Base-by-base conservation (phyloP, 345 rosid species). In the Pugionium dolabratum region DNA sequence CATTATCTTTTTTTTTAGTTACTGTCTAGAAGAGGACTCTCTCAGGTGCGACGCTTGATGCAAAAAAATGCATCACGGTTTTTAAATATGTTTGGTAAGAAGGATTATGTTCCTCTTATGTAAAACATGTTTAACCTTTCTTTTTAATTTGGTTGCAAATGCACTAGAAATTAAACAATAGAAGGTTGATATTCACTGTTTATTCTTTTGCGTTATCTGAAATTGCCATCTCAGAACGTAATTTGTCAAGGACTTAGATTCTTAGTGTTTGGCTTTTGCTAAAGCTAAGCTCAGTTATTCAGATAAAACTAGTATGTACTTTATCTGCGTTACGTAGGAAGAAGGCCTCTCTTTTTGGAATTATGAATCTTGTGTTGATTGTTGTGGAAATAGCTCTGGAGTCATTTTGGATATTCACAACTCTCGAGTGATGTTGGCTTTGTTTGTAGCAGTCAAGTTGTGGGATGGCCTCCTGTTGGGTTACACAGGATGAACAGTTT, bases 391-490 rank as follows among this genome's bases (percentile, higher is more conserved):
- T 54, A 36, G 48, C 41, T 37, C 9, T 54, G 33, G 44, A 34
- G 32, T 39, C 33, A 18, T 59, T 50, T 41, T 56, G 53, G 11
- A 41, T 33, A 32, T 9, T 3, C 18, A 29, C 25, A 45, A 62
- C 48, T 36, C 5, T 9, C 63, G 43, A 46, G 3, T 48, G 27
- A 37, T 65, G 48, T 26, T 53, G 59, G 28, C 37, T 41, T 67
- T 67, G 72, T 37, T 64, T 63, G 48, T 49, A 84, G 75, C 89
- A 85, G 94, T 73, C 96, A 85, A 72, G 88, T 86, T 62, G 96
- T 88, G 61, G 97, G 96, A 59, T 91, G 97, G 97, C 97, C 97
- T 1, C 97, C 97, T 4, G 69, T 91, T 43, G 76, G 97, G 68
- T 74, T 87, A 44, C 81, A 82, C 31, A 81, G 97, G 81, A 82